Evolutionary conservation across 148 eudicot genomes (phyloP), one percentile per base, ranked within the genome.

Genomic region (Euryodendron excelsum): DNA sequence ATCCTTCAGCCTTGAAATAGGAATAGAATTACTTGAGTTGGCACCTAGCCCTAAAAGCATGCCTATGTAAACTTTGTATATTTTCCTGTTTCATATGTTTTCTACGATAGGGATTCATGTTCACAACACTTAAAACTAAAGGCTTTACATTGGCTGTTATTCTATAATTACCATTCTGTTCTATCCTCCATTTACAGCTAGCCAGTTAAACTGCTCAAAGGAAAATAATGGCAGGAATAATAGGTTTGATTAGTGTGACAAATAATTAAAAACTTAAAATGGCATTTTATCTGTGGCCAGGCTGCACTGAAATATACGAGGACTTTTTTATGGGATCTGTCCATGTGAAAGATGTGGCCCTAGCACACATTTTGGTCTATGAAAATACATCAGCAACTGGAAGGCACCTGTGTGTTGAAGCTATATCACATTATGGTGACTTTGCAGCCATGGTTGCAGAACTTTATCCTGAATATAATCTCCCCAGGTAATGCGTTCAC

Each of bases 291-390:
- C 74, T 47, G 64, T 17, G 63, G 63, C 47, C 86, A 93, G 97
- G 98, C 72, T 89, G 90, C 88, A 90, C 93, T 20, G 95, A 95
- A 48, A 87, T 81, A 27, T 90, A 88, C 69, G 85, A 85, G 74
- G 80, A 96, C 75, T 78, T 88, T 84, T 93, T 90, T 75, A 89
- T 92, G 92, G 99, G 98, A 82, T 81, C 84, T 50, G 91, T 96
- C 58, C 98, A 96, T 86, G 93, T 96, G 14, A 92, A 90, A 81
- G 98, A 96, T 89, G 99, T 96, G 65, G 98, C 99, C 75, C 81
- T 96, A 77, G 98, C 99, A 52, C 99, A 96, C 78, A 90, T 96
- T 72, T 66, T 96, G 88, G 92, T 90, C 4, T 96, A 93, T 78
- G 99, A 96, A 69, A 96, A 93, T 84, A 80, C 82, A 73, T 83